Conservation (phyloP, 805 yeast species). For the Candida namnaoensis region DNA sequence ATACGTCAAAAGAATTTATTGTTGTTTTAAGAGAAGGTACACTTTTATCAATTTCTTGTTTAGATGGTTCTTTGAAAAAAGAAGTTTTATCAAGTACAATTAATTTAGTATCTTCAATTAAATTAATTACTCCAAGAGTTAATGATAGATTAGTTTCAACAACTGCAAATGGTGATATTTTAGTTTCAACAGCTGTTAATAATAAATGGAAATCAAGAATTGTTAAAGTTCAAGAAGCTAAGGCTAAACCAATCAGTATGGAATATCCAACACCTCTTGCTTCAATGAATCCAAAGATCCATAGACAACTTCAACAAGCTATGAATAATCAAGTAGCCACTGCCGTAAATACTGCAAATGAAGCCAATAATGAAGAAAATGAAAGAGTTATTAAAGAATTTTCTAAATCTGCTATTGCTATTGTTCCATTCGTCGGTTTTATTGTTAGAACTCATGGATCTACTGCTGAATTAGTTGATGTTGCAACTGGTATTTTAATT, state of each 20-base stretch:
- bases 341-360: neutral
- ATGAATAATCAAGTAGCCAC: slow-evolving; percentile 8
- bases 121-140: slow-evolving; percentile 61
- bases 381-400: slow-evolving; percentile 5
- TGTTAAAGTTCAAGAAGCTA: slow-evolving; percentile 36
- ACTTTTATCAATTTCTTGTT: slow-evolving; percentile 39
- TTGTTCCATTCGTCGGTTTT: slow-evolving; percentile 71
- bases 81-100: slow-evolving; percentile 19
- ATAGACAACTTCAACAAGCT: slow-evolving; percentile 26
- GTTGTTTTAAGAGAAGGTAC: slow-evolving; percentile 44
- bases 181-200: slow-evolving; percentile 53
- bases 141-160: slow-evolving; percentile 61
- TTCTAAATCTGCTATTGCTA: slow-evolving; percentile 29
- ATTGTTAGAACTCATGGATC: slow-evolving; percentile 48
- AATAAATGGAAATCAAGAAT: slow-evolving; percentile 55
- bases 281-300: slow-evolving; percentile 34
- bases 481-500: slow-evolving; percentile 67
- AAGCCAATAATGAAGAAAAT: neutral
- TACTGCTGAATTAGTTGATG: slow-evolving; percentile 63
- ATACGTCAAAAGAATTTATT: slow-evolving; percentile 31
- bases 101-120: slow-evolving; percentile 41
- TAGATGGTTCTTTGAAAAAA: slow-evolving; percentile 33
- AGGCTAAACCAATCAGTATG: neutral
- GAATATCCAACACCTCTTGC: slow-evolving; percentile 4
- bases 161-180: slow-evolving; percentile 37